Conservation (phyloP, 2,329 filamentous ascomycete species). For the Monosporascus ibericus region DNA sequence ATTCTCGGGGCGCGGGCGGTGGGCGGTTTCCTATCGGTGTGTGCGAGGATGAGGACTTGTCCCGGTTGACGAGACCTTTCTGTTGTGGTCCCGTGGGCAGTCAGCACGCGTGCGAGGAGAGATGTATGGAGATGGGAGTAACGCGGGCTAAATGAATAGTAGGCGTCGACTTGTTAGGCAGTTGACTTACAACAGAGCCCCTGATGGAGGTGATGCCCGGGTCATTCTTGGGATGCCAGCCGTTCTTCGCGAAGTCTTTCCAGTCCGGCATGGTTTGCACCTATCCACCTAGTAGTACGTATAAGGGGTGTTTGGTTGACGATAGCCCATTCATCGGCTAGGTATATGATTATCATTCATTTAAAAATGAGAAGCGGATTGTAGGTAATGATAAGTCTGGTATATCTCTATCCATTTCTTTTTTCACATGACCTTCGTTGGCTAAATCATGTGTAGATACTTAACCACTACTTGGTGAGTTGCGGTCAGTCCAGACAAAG, state of each 20-base stretch:
- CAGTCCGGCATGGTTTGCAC: conserved; percentile 36
- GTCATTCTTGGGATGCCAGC: conserved; percentile 46
- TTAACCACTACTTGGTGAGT: no score
- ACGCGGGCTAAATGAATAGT: not conserved
- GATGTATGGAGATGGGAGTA: conserved; percentile 1
- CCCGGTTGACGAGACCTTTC: conserved; percentile 41
- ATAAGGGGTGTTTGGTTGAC: not conserved
- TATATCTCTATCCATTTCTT: no score
- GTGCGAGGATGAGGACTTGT: conserved; percentile 18
- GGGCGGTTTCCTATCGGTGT: conserved; percentile 25
- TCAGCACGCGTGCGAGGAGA: conserved; percentile 4
- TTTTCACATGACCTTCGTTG: no score
- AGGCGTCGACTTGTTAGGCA: conserved; percentile 23
- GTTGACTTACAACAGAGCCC: conserved; percentile 38
- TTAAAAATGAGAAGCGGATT: no score
- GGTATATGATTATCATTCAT: no score
- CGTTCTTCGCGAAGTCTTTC: conserved; percentile 43
- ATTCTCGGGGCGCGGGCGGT: conserved; percentile 55
- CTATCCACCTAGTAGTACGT: not conserved
- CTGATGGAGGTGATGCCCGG: conserved; percentile 29
- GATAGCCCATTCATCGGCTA: no score
- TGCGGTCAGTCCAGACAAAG: conserved; percentile 6
- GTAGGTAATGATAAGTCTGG: no score
- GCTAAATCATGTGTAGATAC: no score
- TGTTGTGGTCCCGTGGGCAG: conserved; percentile 16